A percentile compares a stretch with the other conserved stretches of the same genome.
These are phyloP conservation scores for sorghum (Sorghum bicolor) DNA, from an alignment of 176 grass and related monocot genomes.

Conservation along the genomic window Sorghum_bicolor_NCBIv3 NC_012871.2:4504501-4505000, in stretches of 20 bases:
- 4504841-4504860: too few relatives aligned
- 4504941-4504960: too few relatives aligned
- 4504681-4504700: slow-evolving; percentile 19
- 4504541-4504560: neutral
- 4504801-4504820: too few relatives aligned
- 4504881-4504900: too few relatives aligned
- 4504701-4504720: slow-evolving; percentile 4
- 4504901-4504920: too few relatives aligned
- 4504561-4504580: neutral
- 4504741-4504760: neutral
- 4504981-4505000: too few relatives aligned
- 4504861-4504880: too few relatives aligned
- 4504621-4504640: neutral
- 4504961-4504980: too few relatives aligned
- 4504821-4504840: too few relatives aligned
- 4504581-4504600: neutral
- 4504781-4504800: slow-evolving; percentile 13
- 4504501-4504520: neutral
- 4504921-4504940: too few relatives aligned
- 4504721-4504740: neutral
- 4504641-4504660: neutral
- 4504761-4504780: neutral
- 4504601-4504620: neutral
- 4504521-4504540: neutral
- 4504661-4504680: neutral